Evolutionary conservation across 177 flowering plant species (phyloP).

Genomic region (Vitis hybrid): DNA sequence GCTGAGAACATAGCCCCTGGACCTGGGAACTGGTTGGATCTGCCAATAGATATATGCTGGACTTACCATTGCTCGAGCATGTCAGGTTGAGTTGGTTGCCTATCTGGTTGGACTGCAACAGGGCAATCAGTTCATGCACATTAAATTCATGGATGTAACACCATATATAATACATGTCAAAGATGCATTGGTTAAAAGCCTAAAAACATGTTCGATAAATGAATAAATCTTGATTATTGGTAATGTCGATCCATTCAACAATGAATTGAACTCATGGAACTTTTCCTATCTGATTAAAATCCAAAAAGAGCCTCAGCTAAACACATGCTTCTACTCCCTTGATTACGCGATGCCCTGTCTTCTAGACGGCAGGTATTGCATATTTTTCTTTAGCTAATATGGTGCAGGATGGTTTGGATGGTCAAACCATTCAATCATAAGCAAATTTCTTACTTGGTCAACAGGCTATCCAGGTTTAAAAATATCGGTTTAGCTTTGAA

Average conservation of each 20-base stretch:
- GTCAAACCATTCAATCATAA: background rate
- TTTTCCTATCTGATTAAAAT: background rate
- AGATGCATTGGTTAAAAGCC: too few relatives aligned
- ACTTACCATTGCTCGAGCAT: conserved; percentile 60
- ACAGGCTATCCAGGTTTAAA: background rate
- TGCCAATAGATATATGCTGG: conserved; percentile 33
- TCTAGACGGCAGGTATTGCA: background rate
- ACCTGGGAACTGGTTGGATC: conserved; percentile 45
- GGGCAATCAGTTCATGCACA: background rate
- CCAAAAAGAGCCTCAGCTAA: background rate
- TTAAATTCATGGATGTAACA: background rate
- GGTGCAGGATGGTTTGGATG: background rate
- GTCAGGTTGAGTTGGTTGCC: conserved; percentile 64
- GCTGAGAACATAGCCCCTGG: conserved; percentile 52
- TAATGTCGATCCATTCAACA: too few relatives aligned
- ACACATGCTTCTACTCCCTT: background rate
- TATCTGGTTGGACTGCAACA: conserved; percentile 58
- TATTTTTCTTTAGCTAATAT: background rate
- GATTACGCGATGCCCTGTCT: background rate
- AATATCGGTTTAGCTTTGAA: background rate
- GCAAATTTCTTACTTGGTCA: background rate
- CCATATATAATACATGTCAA: background rate
- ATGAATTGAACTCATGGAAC: background rate
- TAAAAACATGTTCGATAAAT: background rate
- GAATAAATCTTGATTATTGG: background rate